Evolutionary conservation across 1,139 yeast species (phyloP), one percentile per base, ranked within the genome.

Genomic region (Maudiozyma humilis): DNA sequence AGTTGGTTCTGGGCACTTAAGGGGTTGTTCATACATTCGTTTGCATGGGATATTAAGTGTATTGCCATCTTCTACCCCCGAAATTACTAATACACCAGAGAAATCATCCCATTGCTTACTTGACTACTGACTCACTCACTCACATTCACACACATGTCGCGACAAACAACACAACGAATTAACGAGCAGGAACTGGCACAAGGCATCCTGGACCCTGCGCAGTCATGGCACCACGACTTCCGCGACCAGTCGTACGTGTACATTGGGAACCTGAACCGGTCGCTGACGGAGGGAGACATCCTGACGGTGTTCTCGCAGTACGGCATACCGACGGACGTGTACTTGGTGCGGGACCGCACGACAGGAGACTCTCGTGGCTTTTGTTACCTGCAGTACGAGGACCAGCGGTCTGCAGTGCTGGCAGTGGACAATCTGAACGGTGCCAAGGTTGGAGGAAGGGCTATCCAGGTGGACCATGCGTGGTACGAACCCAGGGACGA

Each of bases 391-490:
- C 84, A 87, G 61, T 91, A 85, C 57, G 89, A 81, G 52, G 88
- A 86, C 55, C 86, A 79, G 62, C 68, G 85, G 44, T 83, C 95
- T 3, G 79, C 95, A 32, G 75, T 86, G 0, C 66, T 91, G 40
- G 96, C 97, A 0, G 81, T 91, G 3, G 98, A 91, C 64, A 91
- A 91, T 59, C 68, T 89, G 51, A 84, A 85, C 59, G 95, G 96
- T 1, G 68, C 77, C 2, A 72, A 69, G 43, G 58, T 88, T 0
- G 71, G 75, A 44, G 91, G 82, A 17, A 67, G 79, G 44, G 55
- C 59, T 8, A 62, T 88, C 10, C 69, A 76, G 46, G 94, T 88
- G 3, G 95, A 88, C 57, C 96, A 88, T 67, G 76, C 83, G 13
- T 72, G 77, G 52, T 87, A 76, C 59, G 71, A 72, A 19, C 64